Evolutionary conservation across 495 filamentous ascomycete genomes (phyloP), one percentile per base, ranked within the genome.

Genomic region (Neurospora sp.): DNA sequence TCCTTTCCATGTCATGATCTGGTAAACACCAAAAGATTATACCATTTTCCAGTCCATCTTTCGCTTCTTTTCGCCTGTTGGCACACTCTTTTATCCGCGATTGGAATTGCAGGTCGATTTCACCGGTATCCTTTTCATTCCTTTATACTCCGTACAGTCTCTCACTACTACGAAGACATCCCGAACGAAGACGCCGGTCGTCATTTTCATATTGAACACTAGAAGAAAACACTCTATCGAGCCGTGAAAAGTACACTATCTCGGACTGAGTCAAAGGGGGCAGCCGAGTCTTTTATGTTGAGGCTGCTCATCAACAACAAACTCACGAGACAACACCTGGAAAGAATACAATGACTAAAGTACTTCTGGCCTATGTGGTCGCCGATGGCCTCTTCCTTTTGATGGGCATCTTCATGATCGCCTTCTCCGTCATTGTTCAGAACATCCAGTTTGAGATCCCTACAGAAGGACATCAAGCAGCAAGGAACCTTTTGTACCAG

Each of bases 371-470:
- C 71, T 91, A 91, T 79, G 72, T 90, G 71, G 78, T 83, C 71
- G 76, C 82, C 73, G 87, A 92, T 77, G 72, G 86, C 74, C 80
- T 93, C 77, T 91, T 93, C 79, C 81, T 90, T 22, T 78, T 83
- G 22, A 88, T 88, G 72, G 91, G 91, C 74, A 85, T 84, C 70
- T 82, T 93, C 70, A 84, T 92, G 73, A 76, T 92, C 71, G 86
- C 83, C 71, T 90, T 90, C 74, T 87, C 89, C 27, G 75, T 92
- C 75, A 83, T 89, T 73, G 85, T 85, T 71, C 71, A 86, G 84
- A 81, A 85, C 82, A 81, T 82, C 78, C 75, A 82, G 79, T 75
- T 82, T 84, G 79, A 82, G 78, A 39, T 75, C 74, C 73, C 83
- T 74, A 71, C 81, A 76, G 73, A 91, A 80, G 77, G 82, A 80